Evolutionary conservation across 345 rosid species (phyloP).

Genomic region (Brassica napus): DNA sequence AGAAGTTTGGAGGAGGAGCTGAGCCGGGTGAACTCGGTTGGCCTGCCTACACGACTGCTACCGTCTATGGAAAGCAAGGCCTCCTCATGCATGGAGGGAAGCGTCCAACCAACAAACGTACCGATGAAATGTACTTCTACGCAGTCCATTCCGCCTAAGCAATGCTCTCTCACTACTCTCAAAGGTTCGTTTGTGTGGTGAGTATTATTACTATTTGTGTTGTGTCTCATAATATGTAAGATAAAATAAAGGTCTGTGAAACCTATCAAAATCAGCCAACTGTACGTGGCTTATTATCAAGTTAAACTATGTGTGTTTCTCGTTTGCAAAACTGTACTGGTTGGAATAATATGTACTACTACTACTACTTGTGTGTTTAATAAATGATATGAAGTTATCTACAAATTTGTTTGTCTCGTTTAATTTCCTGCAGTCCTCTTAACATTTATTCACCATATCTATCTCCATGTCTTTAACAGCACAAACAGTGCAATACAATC

Average conservation of each 20-base stretch:
- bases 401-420: not conserved
- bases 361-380: not conserved
- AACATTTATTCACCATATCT: not conserved
- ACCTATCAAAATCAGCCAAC: not conserved
- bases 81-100: not conserved
- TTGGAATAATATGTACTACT: constrained; percentile 1
- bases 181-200: not conserved
- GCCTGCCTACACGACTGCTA: not conserved
- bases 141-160: not conserved
- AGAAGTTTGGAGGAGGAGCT: not conserved
- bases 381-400: not conserved
- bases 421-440: not conserved
- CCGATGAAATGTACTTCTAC: not conserved
- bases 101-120: not conserved
- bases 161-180: not conserved
- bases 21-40: not conserved
- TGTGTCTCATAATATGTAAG: not conserved
- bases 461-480: not conserved
- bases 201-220: not conserved
- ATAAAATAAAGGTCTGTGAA: not conserved
- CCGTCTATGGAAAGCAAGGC: not conserved
- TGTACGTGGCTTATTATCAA: not conserved
- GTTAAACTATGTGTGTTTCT: not conserved
- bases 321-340: not conserved
- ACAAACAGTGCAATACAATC: not conserved